Evolutionary conservation across 345 rosid genomes (phyloP).

Genomic region (Garcia nutans): DNA sequence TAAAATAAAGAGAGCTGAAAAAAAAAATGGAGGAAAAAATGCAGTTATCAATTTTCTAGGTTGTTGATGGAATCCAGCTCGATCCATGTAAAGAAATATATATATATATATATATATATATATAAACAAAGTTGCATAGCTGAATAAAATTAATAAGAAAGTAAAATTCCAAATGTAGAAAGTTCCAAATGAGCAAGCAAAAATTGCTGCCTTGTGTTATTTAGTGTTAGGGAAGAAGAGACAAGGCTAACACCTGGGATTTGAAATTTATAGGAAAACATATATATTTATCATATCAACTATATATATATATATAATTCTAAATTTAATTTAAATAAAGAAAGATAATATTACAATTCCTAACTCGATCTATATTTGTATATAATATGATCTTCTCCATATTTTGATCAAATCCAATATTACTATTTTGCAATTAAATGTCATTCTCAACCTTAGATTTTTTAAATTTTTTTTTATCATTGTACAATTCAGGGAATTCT

Average conservation of each 20-base stretch:
- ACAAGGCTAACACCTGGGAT: background rate
- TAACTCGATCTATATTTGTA: no score
- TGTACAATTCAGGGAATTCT: background rate
- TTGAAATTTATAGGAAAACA: no score
- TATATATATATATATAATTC: no score
- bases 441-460: background rate
- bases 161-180: background rate
- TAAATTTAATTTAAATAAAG: no score
- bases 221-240: background rate
- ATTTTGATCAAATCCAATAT: no score
- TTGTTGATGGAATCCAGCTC: slow-evolving; percentile 7
- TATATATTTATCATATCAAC: no score
- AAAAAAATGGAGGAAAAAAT: background rate
- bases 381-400: background rate
- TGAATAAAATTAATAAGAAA: background rate
- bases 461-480: background rate
- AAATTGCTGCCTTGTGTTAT: slow-evolving; percentile 13
- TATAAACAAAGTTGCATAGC: background rate
- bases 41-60: background rate
- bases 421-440: background rate
- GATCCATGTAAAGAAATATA: background rate
- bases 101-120: no score
- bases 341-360: no score
- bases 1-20: no score
- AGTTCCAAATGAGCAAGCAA: slow-evolving; percentile 6